Evolutionary conservation across 75 land plant genomes (phyloP), one percentile per base, ranked within the genome.

Genomic region (Pinus tabuliformis): DNA sequence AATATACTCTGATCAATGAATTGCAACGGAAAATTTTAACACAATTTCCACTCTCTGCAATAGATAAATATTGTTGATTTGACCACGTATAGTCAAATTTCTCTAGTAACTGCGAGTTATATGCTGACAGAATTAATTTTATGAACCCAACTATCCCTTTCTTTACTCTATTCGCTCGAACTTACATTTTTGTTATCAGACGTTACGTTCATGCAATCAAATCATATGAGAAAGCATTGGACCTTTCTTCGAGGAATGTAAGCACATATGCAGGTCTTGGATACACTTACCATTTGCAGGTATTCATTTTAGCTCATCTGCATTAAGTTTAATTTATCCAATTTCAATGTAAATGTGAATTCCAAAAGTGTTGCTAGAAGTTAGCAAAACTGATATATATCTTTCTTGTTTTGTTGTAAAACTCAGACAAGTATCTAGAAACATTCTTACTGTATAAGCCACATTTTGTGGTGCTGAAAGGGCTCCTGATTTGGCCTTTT

Each of bases 261-360:
- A 86, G 90, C 74, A 89, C 99, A 36, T 97, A 89, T 87, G 89
- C 99, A 49, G 99, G 98, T 57, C 89, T 97, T 45, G 99, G 93
- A 56, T 97, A 95, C 80, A 95, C 95, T 11, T 89, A 91, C 59
- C 99, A 97, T 82, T 80, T 97, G 58, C 93, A 87, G 99, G 99
- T 93, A 85, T 24, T 52, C 6, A 11, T 37, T 39, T 61, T 42
- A 16, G 20, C 21, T 56, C 13, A 21, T 37, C 24, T 73, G 39
- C 33, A 57, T 39, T 22, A 7, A 20, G 18, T 72, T 45, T 57
- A 22, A n/a, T 5, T 61, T 59, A 30, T 28, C 30, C 17, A 37
- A 17, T 57, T 39, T 24, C 26, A 33, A 8, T 73, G 30, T 73
- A 57, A 49, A 33, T 76, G 22, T 56, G 6, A n/a, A 62, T 52